Evolutionary conservation across 2,329 filamentous ascomycete species (phyloP).

Genomic region (Fusarium torulosum): DNA sequence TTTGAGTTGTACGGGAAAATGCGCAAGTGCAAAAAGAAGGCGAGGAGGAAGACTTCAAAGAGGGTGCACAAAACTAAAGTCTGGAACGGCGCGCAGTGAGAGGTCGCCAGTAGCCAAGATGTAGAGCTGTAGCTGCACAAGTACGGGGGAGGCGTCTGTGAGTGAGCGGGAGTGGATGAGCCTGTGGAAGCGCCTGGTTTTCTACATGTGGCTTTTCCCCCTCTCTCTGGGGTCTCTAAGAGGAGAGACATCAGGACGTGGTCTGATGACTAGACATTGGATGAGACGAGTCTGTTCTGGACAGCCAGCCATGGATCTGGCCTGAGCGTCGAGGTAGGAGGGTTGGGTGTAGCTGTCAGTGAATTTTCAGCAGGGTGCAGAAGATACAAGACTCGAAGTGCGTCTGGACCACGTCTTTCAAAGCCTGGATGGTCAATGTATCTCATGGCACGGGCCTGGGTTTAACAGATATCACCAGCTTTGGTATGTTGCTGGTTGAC

Average conservation of each 20-base stretch:
- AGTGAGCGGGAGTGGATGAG: slow-evolving; percentile 17
- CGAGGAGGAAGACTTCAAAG: neutral
- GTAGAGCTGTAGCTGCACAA: neutral
- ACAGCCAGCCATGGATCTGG: too few relatives aligned
- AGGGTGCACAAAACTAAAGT: slow-evolving; percentile 7
- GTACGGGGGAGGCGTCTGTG: slow-evolving; percentile 7
- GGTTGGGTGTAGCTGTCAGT: too few relatives aligned
- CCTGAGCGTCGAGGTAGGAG: too few relatives aligned
- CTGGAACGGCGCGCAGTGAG: slow-evolving; percentile 27
- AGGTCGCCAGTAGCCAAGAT: neutral
- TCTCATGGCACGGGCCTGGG: neutral
- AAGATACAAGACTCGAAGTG: too few relatives aligned
- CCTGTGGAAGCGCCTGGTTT: neutral
- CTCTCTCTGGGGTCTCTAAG: neutral
- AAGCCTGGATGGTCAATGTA: too few relatives aligned
- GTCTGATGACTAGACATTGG: neutral
- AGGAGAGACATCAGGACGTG: slow-evolving; percentile 7
- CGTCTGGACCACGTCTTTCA: too few relatives aligned
- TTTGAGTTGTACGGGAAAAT: slow-evolving; percentile 33
- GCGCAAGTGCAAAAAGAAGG: slow-evolving; percentile 11
- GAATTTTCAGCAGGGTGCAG: too few relatives aligned
- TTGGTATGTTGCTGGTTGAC: neutral
- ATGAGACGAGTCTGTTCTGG: slow-evolving; percentile 1
- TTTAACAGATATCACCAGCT: slow-evolving; percentile 1
- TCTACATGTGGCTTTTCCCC: slow-evolving; percentile 20